Evolutionary conservation across 345 rosid genomes (phyloP).

Genomic region (Aurinia saxatilis): DNA sequence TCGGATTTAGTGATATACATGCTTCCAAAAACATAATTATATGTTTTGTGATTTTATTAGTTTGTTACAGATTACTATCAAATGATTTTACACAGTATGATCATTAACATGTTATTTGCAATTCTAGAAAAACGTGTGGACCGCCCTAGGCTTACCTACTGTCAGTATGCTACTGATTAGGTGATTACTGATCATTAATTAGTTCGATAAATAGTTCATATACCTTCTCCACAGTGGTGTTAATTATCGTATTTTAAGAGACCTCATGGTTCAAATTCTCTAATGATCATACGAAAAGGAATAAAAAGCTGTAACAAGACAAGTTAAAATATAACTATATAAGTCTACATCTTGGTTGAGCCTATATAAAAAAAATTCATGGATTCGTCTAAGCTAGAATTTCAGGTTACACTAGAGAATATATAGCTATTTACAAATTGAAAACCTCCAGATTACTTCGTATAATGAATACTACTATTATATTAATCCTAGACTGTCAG

Average conservation of each 20-base stretch:
- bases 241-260: background rate
- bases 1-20: background rate
- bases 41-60: background rate
- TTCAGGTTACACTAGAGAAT: background rate
- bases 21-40: background rate
- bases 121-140: background rate
- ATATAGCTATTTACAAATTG: conserved; percentile 2
- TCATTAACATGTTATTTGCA: no score
- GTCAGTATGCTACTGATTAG: no score
- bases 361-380: no score
- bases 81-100: no score
- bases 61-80: no score
- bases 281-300: background rate
- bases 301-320: background rate
- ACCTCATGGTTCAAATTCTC: background rate
- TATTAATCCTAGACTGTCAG: background rate
- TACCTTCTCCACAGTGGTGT: background rate
- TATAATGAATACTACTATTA: background rate
- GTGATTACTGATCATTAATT: background rate
- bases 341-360: background rate
- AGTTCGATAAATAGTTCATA: background rate
- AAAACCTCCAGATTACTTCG: conserved; percentile 3
- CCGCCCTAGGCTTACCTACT: background rate
- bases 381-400: background rate
- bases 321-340: background rate